Base-by-base conservation (phyloP, 306 rosid species). In the Pyrus communis region DNA sequence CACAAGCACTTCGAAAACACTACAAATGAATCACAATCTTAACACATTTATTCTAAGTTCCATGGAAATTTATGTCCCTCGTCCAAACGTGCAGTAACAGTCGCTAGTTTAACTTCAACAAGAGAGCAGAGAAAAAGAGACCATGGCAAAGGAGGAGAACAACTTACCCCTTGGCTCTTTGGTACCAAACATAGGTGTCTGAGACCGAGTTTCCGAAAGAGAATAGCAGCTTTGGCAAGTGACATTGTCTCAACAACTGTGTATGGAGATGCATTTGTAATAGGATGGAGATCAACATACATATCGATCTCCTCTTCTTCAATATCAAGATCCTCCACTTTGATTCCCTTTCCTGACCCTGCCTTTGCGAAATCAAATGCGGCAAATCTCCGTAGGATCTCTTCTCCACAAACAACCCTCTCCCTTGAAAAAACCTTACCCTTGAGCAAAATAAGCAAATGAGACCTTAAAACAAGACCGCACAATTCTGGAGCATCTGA, bases 391-490 rank as follows among this genome's bases (percentile, higher is more conserved):
- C 66, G 69, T 57, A 84, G 73, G 28, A 86, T 71, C 54, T 75
- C 79, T 54, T 54, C 71, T 67, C 83, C 71, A 4, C 74, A 58
- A 10, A 69, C 18, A 75, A 51, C 71, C 87, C 83, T 89, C 14
- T 85, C 87, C 77, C 40, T 75, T 0, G 88, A 78, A 72, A 95
- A 95, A 14, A 58, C 77, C 83, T 89, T 92, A 60, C 84, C 90
- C 81, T 88, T 89, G 10, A 95, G 92, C 75, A 95, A 82, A 78
- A 89, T 94, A 55, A 95, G 91, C 68, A 95, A 80, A 80, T 95
- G 95, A 77, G 97, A 95, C 88, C 97, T 88, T 65, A 95, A 80
- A 33, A 87, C 97, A 54, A 95, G 83, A 18, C 98, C 98, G 45
- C 91, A 92, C 71, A 95, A 83, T 67, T 92, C 97, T 4, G 93